Evolutionary conservation across 208 protist genomes (phyloP).

Genomic region (Herpetomonas samuelpessoai): DNA sequence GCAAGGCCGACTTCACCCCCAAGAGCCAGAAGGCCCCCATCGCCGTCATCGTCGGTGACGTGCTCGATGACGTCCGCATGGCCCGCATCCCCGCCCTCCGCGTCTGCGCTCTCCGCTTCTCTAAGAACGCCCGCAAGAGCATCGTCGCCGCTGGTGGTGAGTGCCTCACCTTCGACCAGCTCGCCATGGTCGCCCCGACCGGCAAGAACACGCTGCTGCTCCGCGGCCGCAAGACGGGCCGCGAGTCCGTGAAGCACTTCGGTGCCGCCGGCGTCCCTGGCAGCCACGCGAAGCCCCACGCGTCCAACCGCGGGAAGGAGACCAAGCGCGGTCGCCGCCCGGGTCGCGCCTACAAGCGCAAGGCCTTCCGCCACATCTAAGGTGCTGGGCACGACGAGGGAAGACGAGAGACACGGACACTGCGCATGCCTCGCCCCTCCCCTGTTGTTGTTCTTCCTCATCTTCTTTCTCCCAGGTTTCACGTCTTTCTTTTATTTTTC

Average conservation of each 20-base stretch:
- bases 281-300: conserved; percentile 89
- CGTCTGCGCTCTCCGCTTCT: conserved; percentile 98
- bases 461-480: neutral
- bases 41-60: conserved; percentile 98
- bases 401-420: neutral
- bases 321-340: conserved; percentile 93
- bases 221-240: conserved; percentile 93
- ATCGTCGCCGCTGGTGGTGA: conserved; percentile 98
- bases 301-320: conserved; percentile 88
- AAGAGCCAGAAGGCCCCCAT: conserved; percentile 91
- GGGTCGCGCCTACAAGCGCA: conserved; percentile 75
- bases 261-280: conserved; percentile 96
- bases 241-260: conserved; percentile 98
- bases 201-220: conserved; percentile 98
- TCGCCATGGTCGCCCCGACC: conserved; percentile 93
- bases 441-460: neutral
- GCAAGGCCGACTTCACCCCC: conserved; percentile 75
- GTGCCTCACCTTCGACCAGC: conserved; percentile 99
- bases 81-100: conserved; percentile 93
- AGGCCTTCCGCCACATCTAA: conserved; percentile 84
- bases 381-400: too few relatives aligned
- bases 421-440: neutral
- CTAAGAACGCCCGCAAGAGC: conserved; percentile 97
- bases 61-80: conserved; percentile 99
- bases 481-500: too few relatives aligned